A percentile compares a stretch with the other conserved stretches of the same genome.
These are phyloP conservation scores for Naematelia aurantialba DNA, from an alignment of 768 basidiomycete genomes.

Conservation along the genomic window DNA sequence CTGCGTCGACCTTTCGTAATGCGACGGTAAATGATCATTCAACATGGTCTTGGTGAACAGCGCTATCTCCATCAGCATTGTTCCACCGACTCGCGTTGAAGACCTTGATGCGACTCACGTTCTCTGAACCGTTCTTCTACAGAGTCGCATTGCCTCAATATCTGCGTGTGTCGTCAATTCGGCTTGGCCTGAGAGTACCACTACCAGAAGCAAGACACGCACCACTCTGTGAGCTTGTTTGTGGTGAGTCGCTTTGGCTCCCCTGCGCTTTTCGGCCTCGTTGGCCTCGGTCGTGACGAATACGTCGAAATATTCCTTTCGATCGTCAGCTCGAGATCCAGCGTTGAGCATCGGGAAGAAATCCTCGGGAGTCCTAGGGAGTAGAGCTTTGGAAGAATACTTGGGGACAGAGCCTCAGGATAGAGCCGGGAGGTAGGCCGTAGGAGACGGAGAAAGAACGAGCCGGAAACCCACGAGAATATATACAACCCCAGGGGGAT, in stretches of 20 bases:
- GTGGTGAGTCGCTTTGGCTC: conserved; percentile 8
- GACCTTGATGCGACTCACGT: conserved; percentile 25
- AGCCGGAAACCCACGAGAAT: conserved; percentile 36
- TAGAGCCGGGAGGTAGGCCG: background rate
- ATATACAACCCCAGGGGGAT: conserved; percentile 47
- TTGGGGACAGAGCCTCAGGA: no score
- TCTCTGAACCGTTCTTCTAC: conserved; percentile 43
- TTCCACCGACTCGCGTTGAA: background rate
- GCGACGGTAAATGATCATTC: conserved; percentile 39
- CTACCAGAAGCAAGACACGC: conserved; percentile 1
- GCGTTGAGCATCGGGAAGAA: no score
- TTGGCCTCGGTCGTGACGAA: conserved; percentile 19
- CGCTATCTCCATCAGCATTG: conserved; percentile 15
- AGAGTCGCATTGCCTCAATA: conserved; percentile 29
- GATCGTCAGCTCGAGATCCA: background rate
- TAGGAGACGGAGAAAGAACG: background rate
- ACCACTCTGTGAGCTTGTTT: conserved; percentile 30
- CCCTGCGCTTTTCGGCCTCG: background rate
- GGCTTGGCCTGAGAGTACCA: background rate
- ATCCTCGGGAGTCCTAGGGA: no score
- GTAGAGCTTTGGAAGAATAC: no score
- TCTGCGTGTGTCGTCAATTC: conserved; percentile 11
- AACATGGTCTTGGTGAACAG: conserved; percentile 44
- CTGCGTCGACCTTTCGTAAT: conserved; percentile 41
- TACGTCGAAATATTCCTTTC: conserved; percentile 35